Evolutionary conservation across 2,329 filamentous ascomycete genomes (phyloP).

Genomic region (Pseudogymnoascus sp.): DNA sequence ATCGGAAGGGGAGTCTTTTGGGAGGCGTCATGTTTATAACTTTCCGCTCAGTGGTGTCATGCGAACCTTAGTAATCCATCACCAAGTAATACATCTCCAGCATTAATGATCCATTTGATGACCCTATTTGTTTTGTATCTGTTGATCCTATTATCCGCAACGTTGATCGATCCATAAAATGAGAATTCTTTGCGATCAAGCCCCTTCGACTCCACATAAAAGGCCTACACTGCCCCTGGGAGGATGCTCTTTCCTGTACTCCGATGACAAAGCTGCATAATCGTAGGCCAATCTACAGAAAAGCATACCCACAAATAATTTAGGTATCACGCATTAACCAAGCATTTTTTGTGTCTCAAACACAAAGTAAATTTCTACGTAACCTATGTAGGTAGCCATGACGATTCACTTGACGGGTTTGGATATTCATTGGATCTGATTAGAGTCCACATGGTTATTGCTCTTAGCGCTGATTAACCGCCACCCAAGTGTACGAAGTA

Average conservation of each 20-base stretch:
- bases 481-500: background rate
- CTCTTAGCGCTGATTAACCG: background rate
- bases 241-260: background rate
- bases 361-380: background rate
- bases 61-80: conserved; percentile 5
- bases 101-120: background rate
- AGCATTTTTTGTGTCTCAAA: background rate
- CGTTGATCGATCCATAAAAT: background rate
- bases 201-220: background rate
- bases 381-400: background rate
- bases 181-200: background rate
- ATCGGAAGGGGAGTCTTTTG: background rate
- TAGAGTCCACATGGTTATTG: background rate
- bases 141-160: background rate
- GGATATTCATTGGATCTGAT: background rate
- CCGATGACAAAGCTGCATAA: background rate
- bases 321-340: background rate
- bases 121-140: background rate
- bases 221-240: background rate
- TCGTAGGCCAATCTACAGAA: background rate
- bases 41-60: background rate
- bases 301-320: background rate
- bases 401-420: background rate
- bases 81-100: background rate
- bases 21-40: background rate